Conservation (phyloP, 1,284 basidiomycete species). For the Sanghuangporus baumii region DNA sequence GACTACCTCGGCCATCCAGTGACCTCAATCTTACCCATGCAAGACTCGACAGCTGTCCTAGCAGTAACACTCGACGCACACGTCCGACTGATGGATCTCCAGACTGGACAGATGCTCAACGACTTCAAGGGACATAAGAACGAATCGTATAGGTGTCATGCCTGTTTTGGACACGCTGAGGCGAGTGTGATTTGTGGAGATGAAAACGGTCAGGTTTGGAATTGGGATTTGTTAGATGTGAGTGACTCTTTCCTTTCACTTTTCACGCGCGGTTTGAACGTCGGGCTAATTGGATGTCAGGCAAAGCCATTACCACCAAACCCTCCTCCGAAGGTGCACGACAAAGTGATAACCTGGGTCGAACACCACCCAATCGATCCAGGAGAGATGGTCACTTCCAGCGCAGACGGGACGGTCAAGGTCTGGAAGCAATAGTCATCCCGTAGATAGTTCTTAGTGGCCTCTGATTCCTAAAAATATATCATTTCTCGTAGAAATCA, state of each 20-base stretch:
- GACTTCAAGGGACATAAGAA: conserved; percentile 78
- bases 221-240: conserved; percentile 90
- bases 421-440: conserved; percentile 56
- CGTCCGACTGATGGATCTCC: conserved; percentile 80
- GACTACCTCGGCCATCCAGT: conserved; percentile 91
- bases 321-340: conserved; percentile 69
- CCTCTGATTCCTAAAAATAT: not conserved
- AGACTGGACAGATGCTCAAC: conserved; percentile 82
- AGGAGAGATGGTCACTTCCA: conserved; percentile 81
- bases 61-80: conserved; percentile 82
- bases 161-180: conserved; percentile 82
- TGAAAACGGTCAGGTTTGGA: conserved; percentile 83
- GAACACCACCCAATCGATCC: conserved; percentile 82
- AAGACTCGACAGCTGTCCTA: conserved; percentile 73
- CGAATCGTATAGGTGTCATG: conserved; percentile 70
- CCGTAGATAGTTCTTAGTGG: not conserved
- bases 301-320: conserved; percentile 60
- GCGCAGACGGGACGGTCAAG: conserved; percentile 82
- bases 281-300: conserved; percentile 31
- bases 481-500: conserved; percentile 4
- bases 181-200: conserved; percentile 83
- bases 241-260: conserved; percentile 23
- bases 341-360: conserved; percentile 86
- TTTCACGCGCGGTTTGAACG: not conserved
- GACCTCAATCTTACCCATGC: conserved; percentile 71